These are phyloP conservation scores for Syzygium jambos DNA, from an alignment of 345 rosid species.

Conservation along the genomic window DNA sequence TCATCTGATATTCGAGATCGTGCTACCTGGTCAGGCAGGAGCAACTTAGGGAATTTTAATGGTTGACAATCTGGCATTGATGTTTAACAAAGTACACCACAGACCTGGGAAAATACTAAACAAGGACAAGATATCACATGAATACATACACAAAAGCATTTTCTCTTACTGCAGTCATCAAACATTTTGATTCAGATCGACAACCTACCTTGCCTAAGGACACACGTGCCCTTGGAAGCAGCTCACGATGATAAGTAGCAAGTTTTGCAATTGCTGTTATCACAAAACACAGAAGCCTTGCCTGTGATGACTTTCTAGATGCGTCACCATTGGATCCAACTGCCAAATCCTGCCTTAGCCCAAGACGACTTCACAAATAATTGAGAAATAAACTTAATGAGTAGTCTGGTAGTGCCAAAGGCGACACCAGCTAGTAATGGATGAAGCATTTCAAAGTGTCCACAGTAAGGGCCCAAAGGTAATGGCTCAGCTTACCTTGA, in stretches of 20 bases:
- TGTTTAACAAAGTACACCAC: not conserved
- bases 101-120: not conserved
- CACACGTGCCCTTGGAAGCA: slow-evolving; percentile 92
- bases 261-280: slow-evolving; percentile 90
- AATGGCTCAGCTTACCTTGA: slow-evolving; percentile 42
- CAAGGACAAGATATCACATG: not conserved
- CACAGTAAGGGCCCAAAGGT: not conserved
- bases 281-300: slow-evolving; percentile 93
- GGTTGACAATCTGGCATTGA: not conserved
- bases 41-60: not conserved
- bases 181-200: not conserved
- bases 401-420: not conserved
- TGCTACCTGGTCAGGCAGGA: slow-evolving; percentile 47
- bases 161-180: not conserved
- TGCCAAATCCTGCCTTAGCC: slow-evolving; percentile 58
- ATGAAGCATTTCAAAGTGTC: not conserved
- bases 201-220: slow-evolving; percentile 80
- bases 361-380: slow-evolving; percentile 53
- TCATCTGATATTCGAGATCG: slow-evolving; percentile 78
- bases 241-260: slow-evolving; percentile 74
- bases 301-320: slow-evolving; percentile 50
- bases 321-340: slow-evolving; percentile 22
- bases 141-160: not conserved
- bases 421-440: not conserved
- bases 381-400: not conserved